These are phyloP conservation scores for Phytophthora sansomeana DNA, from an alignment of 352 stramenopile species.

Conservation along the genomic window DNA sequence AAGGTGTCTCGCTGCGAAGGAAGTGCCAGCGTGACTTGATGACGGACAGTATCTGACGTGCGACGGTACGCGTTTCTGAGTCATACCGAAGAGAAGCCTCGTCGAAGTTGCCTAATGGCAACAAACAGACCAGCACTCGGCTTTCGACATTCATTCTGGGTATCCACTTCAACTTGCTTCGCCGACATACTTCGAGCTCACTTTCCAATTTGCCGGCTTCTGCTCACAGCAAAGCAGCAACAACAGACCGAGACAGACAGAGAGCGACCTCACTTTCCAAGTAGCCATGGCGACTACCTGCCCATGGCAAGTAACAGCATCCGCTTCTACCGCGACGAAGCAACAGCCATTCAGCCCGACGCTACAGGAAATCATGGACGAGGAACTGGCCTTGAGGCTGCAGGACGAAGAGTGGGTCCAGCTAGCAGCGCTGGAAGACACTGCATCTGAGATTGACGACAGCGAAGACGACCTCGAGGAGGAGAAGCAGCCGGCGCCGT, in stretches of 20 bases:
- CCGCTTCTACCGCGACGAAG: slow-evolving; percentile 2
- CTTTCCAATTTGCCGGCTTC: slow-evolving; percentile 22
- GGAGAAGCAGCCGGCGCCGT: slow-evolving; percentile 16
- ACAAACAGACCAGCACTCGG: slow-evolving; percentile 21
- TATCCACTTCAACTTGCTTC: slow-evolving; percentile 29
- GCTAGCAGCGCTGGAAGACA: slow-evolving; percentile 15
- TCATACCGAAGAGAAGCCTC: slow-evolving; percentile 12
- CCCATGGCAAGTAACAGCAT: slow-evolving; percentile 20
- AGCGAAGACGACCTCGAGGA: slow-evolving; percentile 28
- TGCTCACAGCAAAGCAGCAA: not conserved
- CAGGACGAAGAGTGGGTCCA: slow-evolving; percentile 34
- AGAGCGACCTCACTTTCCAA: no score
- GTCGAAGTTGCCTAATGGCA: slow-evolving; percentile 28
- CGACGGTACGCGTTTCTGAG: not conserved
- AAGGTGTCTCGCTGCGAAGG: no score
- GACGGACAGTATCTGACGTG: not conserved
- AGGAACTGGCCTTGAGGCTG: slow-evolving; percentile 59
- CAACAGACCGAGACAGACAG: not conserved
- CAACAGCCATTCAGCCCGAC: slow-evolving; percentile 25
- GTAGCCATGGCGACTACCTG: slow-evolving; percentile 24
- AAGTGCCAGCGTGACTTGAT: no score
- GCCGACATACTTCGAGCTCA: not conserved
- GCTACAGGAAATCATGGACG: slow-evolving; percentile 76
- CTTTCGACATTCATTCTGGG: no score
- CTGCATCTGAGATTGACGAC: slow-evolving; percentile 6